A percentile compares a stretch with the other conserved stretches of the same genome.
phyloP scores from a whole-genome alignment of 2,329 filamentous ascomycete species.

The Thelonectria discophora region DNA sequence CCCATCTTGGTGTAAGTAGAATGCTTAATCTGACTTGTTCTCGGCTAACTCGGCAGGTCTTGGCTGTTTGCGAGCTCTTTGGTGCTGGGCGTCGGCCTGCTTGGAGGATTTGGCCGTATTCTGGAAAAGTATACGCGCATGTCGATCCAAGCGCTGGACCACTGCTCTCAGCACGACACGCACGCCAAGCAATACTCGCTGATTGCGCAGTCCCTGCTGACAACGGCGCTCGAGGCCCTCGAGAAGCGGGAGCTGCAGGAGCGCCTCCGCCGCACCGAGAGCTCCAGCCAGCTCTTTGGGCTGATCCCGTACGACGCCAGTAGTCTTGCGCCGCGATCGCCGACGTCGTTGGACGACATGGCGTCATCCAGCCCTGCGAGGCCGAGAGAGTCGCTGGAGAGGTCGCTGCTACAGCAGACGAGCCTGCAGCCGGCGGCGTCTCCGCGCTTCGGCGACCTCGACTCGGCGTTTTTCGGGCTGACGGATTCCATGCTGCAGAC shows the following conservation, averaged over 20 bases:
- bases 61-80: constrained; percentile 65
- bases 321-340: constrained; percentile 21
- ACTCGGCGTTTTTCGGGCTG: constrained; percentile 51
- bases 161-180: constrained; percentile 58
- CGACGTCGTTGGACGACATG: constrained; percentile 21
- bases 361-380: constrained; percentile 28
- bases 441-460: constrained; percentile 48
- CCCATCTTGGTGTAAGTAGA: constrained; percentile 60
- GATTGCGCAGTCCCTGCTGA: constrained; percentile 61
- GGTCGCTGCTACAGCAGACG: constrained; percentile 42
- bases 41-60: constrained; percentile 48
- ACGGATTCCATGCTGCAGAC: constrained; percentile 51
- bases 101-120: constrained; percentile 61
- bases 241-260: constrained; percentile 59
- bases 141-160: constrained; percentile 58
- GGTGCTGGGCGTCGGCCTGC: constrained; percentile 60
- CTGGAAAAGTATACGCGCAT: constrained; percentile 60
- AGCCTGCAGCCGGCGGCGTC: constrained; percentile 42
- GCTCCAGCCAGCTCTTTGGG: constrained; percentile 61
- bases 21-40: too few species aligned
- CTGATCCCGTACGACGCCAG: constrained; percentile 49
- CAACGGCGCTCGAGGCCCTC: constrained; percentile 56
- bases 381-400: constrained; percentile 40
- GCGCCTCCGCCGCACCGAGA: constrained; percentile 57
- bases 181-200: constrained; percentile 63